Conservation (phyloP, 225 moss, liverwort and hornwort species). For the Thuidium tamariscinum region DNA sequence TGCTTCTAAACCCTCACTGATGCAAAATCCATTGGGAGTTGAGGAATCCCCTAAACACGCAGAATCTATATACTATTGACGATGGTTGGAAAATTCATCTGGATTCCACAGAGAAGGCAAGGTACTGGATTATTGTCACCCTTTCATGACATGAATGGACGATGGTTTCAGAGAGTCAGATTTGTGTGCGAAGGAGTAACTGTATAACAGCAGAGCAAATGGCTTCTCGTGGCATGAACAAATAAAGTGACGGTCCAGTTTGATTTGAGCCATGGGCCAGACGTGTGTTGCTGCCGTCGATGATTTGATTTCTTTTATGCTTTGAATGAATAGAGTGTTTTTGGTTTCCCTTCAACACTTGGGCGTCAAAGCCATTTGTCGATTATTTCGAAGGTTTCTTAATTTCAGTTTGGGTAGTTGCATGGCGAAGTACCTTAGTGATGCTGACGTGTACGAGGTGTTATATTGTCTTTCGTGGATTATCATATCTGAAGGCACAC, state of each 20-base stretch:
- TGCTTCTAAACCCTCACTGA: no score
- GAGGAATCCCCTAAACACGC: no score
- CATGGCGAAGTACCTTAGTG: neutral
- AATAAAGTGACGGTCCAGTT: neutral
- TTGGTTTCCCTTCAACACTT: neutral
- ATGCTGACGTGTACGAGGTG: neutral
- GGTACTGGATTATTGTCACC: conserved; percentile 13
- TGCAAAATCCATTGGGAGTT: no score
- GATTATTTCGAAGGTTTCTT: neutral
- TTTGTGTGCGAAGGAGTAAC: neutral
- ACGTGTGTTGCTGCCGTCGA: neutral
- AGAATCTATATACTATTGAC: conserved; percentile 11
- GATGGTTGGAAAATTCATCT: conserved; percentile 34
- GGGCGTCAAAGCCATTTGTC: neutral
- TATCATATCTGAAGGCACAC: neutral
- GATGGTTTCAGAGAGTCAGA: neutral
- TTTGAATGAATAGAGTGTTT: neutral
- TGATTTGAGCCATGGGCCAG: neutral
- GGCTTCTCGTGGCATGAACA: neutral
- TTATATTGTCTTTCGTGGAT: neutral
- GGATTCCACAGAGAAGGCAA: conserved; percentile 48
- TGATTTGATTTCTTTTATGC: neutral
- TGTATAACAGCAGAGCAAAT: neutral
- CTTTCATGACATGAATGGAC: neutral
- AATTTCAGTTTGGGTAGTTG: neutral